Base-by-base conservation (phyloP, 331 rosid genomes). In the Dryas integrifolia region DNA sequence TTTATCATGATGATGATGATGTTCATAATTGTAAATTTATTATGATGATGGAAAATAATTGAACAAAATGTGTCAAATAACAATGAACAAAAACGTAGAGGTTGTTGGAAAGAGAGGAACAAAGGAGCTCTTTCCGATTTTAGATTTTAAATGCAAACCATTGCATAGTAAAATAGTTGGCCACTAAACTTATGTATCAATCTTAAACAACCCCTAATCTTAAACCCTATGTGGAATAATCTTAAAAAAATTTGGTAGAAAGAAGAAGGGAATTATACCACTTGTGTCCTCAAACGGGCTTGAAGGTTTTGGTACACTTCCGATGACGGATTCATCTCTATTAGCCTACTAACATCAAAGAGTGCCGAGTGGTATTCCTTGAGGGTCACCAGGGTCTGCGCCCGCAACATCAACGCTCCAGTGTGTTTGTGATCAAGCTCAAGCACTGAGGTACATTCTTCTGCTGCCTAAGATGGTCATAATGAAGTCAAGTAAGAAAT, bases 261-360 rank as follows among this genome's bases (percentile, higher is more conserved):
- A 58, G 41, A 68, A 71, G 51, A 69, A 58, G 64, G 66, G 79
- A 72, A 65, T 65, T 76, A 39, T 91, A 93, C 97, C 97, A 94
- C 82, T 80, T 91, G 98, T 7, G 98, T 91, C 89, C 76, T 87
- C 72, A 91, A 77, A 50, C 97, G 97, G 58, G 91, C 85, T 24
- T 91, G 90, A 65, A 94, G 97, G 82, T 91, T 88, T 80, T 87
- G 98, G 84, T 93, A 93, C 64, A 93, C 90, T 78, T 93, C 96
- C 1, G 98, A 93, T 24, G 88, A 81, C n/a, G 98, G 97, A 74
- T 93, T 88, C 77, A 93, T 67, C 81, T 89, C 97, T 30, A 93
- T 82, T 50, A 93, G 96, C 74, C 97, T 83, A 75, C 82, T 88
- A 73, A 91, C 97, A 81, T 93, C 98, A 84, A 93, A 93, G 69